Conservation (phyloP, 768 basidiomycete species). For the Mycena rosella region DNA sequence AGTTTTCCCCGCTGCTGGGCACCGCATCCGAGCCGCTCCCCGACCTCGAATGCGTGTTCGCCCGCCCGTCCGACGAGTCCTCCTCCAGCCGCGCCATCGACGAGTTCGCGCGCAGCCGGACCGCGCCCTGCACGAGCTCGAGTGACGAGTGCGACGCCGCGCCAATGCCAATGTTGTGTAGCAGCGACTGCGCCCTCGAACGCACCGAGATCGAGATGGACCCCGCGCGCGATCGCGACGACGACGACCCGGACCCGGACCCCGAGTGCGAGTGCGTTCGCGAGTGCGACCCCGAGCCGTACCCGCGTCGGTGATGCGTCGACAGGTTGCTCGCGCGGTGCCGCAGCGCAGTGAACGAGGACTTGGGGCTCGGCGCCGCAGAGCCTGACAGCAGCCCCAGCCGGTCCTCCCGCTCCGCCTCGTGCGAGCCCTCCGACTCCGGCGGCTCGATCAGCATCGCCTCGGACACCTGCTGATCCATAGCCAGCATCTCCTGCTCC, state of each 20-base stretch:
- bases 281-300: slow-evolving; percentile 47
- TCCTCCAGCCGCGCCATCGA: slow-evolving; percentile 78
- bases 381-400: slow-evolving; percentile 65
- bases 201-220: slow-evolving; percentile 62
- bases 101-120: slow-evolving; percentile 70
- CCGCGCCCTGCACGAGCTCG: slow-evolving; percentile 56
- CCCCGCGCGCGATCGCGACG: slow-evolving; percentile 58
- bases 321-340: slow-evolving; percentile 54
- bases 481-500: slow-evolving; percentile 17
- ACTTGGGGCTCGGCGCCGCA: slow-evolving; percentile 60
- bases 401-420: slow-evolving; percentile 72
- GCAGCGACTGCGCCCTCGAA: slow-evolving; percentile 74
- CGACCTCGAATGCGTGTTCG: slow-evolving; percentile 58
- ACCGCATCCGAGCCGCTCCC: slow-evolving; percentile 65
- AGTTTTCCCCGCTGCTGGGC: slow-evolving; percentile 70
- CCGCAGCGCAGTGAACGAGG: slow-evolving; percentile 59
- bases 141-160: slow-evolving; percentile 73
- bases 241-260: too few relatives aligned
- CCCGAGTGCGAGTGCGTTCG: slow-evolving; percentile 49
- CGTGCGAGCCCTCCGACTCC: slow-evolving; percentile 68
- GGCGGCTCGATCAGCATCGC: slow-evolving; percentile 57
- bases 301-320: slow-evolving; percentile 45
- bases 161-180: slow-evolving; percentile 73
- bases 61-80: slow-evolving; percentile 46
- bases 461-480: slow-evolving; percentile 3